Evolutionary conservation across 129 eudicot genomes (phyloP).

Genomic region (Erigeron canadensis): DNA sequence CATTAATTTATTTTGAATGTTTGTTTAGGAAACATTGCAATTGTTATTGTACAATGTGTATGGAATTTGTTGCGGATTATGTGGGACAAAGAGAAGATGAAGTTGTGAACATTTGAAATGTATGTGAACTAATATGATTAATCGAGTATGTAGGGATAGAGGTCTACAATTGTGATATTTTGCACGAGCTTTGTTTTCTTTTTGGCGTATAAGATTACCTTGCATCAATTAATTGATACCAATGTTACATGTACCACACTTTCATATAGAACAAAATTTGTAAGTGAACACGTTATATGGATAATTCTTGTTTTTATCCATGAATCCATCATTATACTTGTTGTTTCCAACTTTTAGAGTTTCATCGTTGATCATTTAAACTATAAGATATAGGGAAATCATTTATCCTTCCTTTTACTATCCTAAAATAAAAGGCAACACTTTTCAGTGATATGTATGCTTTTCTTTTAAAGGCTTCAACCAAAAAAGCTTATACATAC

Average conservation of each 20-base stretch:
- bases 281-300: conserved; percentile 17
- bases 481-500: background rate
- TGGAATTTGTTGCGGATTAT: background rate
- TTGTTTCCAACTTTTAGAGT: background rate
- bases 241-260: conserved; percentile 13
- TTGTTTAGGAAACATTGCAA: background rate
- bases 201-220: conserved; percentile 4
- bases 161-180: conserved; percentile 7
- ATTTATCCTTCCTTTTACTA: background rate
- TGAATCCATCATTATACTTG: background rate
- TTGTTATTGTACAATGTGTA: background rate
- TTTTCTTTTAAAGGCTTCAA: background rate
- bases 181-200: background rate
- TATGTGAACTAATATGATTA: background rate
- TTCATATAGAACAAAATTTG: conserved; percentile 7
- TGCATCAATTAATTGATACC: conserved; percentile 26
- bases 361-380: background rate
- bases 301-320: background rate
- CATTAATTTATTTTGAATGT: background rate
- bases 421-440: background rate
- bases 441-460: background rate
- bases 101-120: no score
- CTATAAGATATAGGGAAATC: background rate
- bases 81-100: no score
- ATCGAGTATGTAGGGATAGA: background rate